Evolutionary conservation across 257 asterid species (phyloP).

Genomic region (Solanum ahanhuiri): DNA sequence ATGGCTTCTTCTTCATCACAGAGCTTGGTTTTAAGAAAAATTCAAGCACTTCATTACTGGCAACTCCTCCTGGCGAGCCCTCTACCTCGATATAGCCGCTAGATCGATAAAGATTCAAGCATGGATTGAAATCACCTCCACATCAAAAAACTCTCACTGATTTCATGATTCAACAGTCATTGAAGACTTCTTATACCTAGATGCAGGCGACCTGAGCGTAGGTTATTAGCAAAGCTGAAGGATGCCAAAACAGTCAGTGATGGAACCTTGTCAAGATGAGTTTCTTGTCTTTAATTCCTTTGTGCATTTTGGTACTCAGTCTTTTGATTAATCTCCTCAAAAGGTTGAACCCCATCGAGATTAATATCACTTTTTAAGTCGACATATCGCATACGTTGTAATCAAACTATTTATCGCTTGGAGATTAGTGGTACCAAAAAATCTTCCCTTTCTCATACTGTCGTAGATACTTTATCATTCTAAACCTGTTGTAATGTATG

Average conservation of each 20-base stretch:
- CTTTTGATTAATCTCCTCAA: not conserved
- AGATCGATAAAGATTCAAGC: not conserved
- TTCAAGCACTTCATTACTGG: too few relatives aligned
- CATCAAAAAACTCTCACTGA: not conserved
- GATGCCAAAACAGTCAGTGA: too few relatives aligned
- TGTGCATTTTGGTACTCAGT: not conserved
- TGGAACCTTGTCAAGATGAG: not conserved
- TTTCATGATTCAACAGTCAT: not conserved
- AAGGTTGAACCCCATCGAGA: not conserved
- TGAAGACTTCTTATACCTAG: too few relatives aligned
- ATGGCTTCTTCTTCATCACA: not conserved
- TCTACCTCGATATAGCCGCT: too few relatives aligned
- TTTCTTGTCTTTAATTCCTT: not conserved
- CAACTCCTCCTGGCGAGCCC: too few relatives aligned
- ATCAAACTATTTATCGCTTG: not conserved
- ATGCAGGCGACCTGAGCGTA: too few relatives aligned
- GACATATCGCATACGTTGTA: not conserved
- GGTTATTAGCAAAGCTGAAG: too few relatives aligned
- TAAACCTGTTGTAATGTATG: too few relatives aligned
- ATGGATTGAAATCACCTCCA: not conserved
- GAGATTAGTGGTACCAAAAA: not conserved
- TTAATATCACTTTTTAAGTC: not conserved
- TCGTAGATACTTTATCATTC: too few relatives aligned
- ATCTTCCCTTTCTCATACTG: not conserved
- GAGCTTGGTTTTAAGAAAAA: not conserved